Percentiles rank a stretch among this genome's conserved stretches.
Evolutionary conservation across 225 moss, liverwort and hornwort genomes (phyloP).

Genomic region (Marchantia polymorpha): DNA sequence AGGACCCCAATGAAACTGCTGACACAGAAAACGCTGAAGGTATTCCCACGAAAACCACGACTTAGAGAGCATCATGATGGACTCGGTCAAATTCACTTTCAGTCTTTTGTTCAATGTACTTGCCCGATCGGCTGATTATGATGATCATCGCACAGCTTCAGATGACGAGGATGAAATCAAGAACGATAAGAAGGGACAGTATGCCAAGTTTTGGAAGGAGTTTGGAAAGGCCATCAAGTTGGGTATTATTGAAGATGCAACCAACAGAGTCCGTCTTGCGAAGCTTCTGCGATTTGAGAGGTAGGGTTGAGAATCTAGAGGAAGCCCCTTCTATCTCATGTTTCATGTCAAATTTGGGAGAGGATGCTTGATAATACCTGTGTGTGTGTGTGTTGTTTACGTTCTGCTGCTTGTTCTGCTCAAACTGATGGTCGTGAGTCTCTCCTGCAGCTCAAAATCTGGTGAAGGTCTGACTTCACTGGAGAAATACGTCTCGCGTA

Average conservation of each 20-base stretch:
- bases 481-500: constrained; percentile 82
- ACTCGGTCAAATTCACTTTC: too few species aligned
- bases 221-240: constrained; percentile 95
- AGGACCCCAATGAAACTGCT: constrained; percentile 61
- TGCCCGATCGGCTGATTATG: not conserved
- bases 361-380: not conserved
- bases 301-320: constrained; percentile 24
- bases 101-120: not conserved
- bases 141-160: not conserved
- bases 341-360: too few species aligned
- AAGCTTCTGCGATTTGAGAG: constrained; percentile 94
- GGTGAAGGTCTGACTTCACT: constrained; percentile 83
- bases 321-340: not conserved
- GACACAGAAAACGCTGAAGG: constrained; percentile 54
- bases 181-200: constrained; percentile 80
- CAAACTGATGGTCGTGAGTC: not conserved
- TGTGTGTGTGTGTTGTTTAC: not conserved
- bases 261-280: constrained; percentile 82
- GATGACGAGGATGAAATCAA: constrained; percentile 33
- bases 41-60: not conserved
- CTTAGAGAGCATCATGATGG: too few species aligned
- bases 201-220: constrained; percentile 90
- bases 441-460: constrained; percentile 73
- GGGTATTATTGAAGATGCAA: constrained; percentile 93
- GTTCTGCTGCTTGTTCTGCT: not conserved